Base-by-base conservation (phyloP, 352 stramenopile genomes). In the Pythium brachiatum region DNA sequence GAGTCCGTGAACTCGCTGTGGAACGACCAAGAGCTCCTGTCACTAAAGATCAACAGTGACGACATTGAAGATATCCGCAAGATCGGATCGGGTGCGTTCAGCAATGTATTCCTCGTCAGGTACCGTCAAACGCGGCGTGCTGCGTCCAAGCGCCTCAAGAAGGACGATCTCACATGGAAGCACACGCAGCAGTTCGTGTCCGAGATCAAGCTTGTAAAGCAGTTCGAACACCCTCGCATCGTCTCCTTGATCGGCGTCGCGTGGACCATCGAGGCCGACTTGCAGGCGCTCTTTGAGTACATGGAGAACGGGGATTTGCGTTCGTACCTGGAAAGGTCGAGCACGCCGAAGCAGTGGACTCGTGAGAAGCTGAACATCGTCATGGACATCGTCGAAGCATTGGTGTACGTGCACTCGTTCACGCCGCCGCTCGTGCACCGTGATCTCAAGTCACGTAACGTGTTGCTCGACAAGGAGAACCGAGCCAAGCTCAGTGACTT, bases 201-300 rank as follows among this genome's bases (percentile, higher is more conserved):
- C 3, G 86, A 95, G 55, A 87, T 94, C 64, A 91, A 89, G 54
- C 76, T 95, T 47, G 74, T 91, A 1, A 61, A 79, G 0, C 62
- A 65, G 13, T 66, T 94, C 1, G 72, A 89, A 16, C 85, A 94
- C 39, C 74, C 82, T 18, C 75, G 76, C 27, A 79, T 95, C 53
- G 70, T 95, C 7, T 66, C 68, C 18, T 63, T 95, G 9, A 69
- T 92, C 5, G 85, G 85, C 3, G 80, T 79, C 6, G 83, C 83
- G 5, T 93, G 81, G 83, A 89, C 70, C 1, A 76, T 81, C 20
- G 70, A 86, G 60, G 69, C 62, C 0, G 75, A 90, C 41, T 41
- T 92, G 7, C 77, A 89, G 47, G 76, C 74, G 9, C 57, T 92
- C 1, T 88, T 92, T 41, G 81, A 90, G 62, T 90, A 86, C 64